Evolutionary conservation across 805 yeast species (phyloP).

Genomic region (Metschnikowia lunata): DNA sequence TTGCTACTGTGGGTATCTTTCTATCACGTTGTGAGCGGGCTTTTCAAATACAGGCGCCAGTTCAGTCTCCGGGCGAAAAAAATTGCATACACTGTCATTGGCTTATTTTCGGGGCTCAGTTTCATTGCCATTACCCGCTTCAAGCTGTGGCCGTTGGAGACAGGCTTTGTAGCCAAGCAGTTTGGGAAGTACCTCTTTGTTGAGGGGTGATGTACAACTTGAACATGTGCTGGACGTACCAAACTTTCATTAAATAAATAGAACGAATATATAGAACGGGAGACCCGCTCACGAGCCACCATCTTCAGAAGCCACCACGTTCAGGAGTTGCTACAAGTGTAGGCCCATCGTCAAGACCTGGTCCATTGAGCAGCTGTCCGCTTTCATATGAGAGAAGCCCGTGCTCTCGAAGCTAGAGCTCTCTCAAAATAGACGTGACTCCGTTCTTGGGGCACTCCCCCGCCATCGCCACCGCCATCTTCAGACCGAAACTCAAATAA

Average conservation of each 20-base stretch:
- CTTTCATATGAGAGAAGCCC: too few species aligned
- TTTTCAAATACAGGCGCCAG: slow-evolving; percentile 42
- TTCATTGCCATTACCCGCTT: slow-evolving; percentile 31
- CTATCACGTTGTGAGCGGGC: slow-evolving; percentile 56
- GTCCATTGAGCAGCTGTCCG: too few species aligned
- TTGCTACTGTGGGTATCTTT: slow-evolving; percentile 22
- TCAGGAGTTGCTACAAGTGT: too few species aligned
- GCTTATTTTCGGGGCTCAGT: slow-evolving; percentile 32
- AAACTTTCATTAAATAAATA: slow-evolving; percentile 4
- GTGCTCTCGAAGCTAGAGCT: too few species aligned
- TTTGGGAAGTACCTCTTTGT: slow-evolving; percentile 25
- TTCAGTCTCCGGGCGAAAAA: slow-evolving; percentile 39
- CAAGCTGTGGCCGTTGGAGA: slow-evolving; percentile 20
- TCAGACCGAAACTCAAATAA: too few species aligned
- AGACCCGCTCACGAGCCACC: too few species aligned
- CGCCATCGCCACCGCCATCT: too few species aligned
- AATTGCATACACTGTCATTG: slow-evolving; percentile 41
- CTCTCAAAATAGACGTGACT: too few species aligned
- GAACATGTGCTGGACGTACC: slow-evolving; percentile 11
- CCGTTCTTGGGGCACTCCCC: too few species aligned
- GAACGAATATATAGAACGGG: background rate
- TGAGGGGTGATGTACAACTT: background rate
- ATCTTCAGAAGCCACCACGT: too few species aligned
- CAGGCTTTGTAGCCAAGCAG: slow-evolving; percentile 27
- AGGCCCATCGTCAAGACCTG: too few species aligned